Evolutionary conservation across 1,284 basidiomycete species (phyloP), one percentile per base, ranked within the genome.

Genomic region (Agroathelia rolfsii): DNA sequence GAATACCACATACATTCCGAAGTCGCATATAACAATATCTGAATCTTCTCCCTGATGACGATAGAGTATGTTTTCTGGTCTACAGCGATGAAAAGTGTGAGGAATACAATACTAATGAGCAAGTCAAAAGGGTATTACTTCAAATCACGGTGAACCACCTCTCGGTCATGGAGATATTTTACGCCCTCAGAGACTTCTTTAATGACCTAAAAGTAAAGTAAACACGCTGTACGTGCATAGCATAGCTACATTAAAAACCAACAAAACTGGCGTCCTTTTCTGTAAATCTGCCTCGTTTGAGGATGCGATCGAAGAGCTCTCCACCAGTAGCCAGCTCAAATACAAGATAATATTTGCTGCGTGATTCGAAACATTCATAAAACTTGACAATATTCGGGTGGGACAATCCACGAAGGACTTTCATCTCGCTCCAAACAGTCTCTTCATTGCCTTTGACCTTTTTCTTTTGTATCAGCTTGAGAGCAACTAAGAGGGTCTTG

Each of bases 1-100:
- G 26, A 4, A 21, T n/a, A 22, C 24, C 22, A 58, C 76, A 28
- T 45, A 86, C 83, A 98, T 96, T 43, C 95, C 95, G 54, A 98
- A 97, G 57, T 98, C 95, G 13, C 81, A 90, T 34, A 95, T 89
- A 34, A 95, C 89, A 33, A 95, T 70, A 41, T 82, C 82, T 13
- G 82, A 85, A 14, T 80, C 66, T 8, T 68, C 52, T 3, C 72
- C 79, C 38, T 64, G 71, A 6, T 84, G 84, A 34, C 87, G 79
- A 55, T 89, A 95, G 6, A 95, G 66, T 39, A 95, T 94, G 51
- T 97, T 96, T 56, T 97, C 93, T 0, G 93, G 89, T 48, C 81
- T 86, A 34, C 13, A 36, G 11, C 15, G 21, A 23, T n/a, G n/a
- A n/a, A n/a, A n/a, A n/a, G n/a, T n/a, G n/a, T n/a, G n/a, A n/a